phyloP scores from a whole-genome alignment of 1,139 yeast genomes.

The Taphrina communis region DNA sequence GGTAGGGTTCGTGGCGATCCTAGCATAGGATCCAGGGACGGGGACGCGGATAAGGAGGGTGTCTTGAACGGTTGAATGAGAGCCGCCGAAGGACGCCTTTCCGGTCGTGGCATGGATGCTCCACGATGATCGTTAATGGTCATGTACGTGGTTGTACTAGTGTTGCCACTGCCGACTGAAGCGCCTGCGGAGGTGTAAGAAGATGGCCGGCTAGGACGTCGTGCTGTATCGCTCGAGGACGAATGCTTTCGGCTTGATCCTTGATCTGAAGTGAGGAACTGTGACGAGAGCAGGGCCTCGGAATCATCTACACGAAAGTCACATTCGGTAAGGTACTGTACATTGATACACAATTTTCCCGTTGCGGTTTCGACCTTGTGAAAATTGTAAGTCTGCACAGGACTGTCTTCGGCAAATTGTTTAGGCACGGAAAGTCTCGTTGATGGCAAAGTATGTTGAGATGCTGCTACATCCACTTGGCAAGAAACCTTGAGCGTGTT shows the following conservation, averaged over 20 bases:
- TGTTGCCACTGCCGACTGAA: neutral
- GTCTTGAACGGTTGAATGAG: constrained; percentile 52
- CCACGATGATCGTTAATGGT: constrained; percentile 15
- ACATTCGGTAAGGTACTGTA: constrained; percentile 75
- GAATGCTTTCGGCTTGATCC: constrained; percentile 27
- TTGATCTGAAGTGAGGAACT: constrained; percentile 60
- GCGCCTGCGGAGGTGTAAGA: constrained; percentile 7
- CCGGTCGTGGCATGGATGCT: constrained; percentile 6
- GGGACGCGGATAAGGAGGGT: constrained; percentile 53
- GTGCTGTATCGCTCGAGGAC: constrained; percentile 17
- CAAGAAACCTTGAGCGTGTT: constrained; percentile 60
- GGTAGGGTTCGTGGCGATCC: constrained; percentile 41
- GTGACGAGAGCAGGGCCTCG: constrained; percentile 67
- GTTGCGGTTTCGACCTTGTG: constrained; percentile 73
- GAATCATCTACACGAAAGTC: constrained; percentile 71
- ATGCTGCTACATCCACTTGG: constrained; percentile 54
- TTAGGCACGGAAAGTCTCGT: neutral
- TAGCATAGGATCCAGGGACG: constrained; percentile 46
- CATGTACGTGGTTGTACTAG: neutral
- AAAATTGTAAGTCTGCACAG: constrained; percentile 59
- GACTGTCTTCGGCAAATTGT: neutral
- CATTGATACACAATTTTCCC: constrained; percentile 75
- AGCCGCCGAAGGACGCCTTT: constrained; percentile 41
- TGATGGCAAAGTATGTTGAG: neutral
- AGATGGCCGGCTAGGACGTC: constrained; percentile 17